Conservation (phyloP, 2,329 filamentous ascomycete genomes). For the Stagonosporopsis chrysanthemi region DNA sequence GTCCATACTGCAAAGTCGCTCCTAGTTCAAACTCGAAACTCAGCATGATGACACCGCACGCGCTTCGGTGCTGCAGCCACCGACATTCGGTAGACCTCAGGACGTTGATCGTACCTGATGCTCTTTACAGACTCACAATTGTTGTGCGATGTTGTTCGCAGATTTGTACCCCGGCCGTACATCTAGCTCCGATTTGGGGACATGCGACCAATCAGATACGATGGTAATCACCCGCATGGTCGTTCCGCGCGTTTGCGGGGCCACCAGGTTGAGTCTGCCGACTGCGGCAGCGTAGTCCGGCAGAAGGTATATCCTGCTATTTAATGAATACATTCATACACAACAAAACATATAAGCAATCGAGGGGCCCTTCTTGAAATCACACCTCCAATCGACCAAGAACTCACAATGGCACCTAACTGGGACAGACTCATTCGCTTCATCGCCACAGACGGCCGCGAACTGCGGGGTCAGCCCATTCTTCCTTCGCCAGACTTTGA, state of each 20-base stretch:
- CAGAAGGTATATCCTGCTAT: conserved; percentile 27
- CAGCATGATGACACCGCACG: background rate
- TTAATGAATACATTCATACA: conserved; percentile 1
- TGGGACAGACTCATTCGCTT: conserved; percentile 66
- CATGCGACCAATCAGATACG: conserved; percentile 12
- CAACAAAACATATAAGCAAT: conserved; percentile 1
- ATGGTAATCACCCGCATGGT: conserved; percentile 9
- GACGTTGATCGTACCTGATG: background rate
- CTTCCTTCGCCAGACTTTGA: conserved; percentile 56
- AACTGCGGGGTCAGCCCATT: conserved; percentile 62
- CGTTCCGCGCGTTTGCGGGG: conserved; percentile 22
- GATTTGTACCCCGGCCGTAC: conserved; percentile 16
- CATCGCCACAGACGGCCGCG: conserved; percentile 59
- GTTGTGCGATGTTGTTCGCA: conserved; percentile 21
- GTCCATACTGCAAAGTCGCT: background rate
- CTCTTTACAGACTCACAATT: background rate
- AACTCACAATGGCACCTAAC: conserved; percentile 30
- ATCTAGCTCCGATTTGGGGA: background rate
- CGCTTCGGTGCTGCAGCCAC: background rate
- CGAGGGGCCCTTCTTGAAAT: background rate
- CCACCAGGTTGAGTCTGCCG: conserved; percentile 21
- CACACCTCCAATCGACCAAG: background rate
- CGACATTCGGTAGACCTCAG: background rate
- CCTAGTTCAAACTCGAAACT: background rate
- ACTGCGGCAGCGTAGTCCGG: conserved; percentile 25